These are phyloP conservation scores for Stentor coeruleus DNA, from an alignment of 73 alveolate species.

Conservation along the genomic window DNA sequence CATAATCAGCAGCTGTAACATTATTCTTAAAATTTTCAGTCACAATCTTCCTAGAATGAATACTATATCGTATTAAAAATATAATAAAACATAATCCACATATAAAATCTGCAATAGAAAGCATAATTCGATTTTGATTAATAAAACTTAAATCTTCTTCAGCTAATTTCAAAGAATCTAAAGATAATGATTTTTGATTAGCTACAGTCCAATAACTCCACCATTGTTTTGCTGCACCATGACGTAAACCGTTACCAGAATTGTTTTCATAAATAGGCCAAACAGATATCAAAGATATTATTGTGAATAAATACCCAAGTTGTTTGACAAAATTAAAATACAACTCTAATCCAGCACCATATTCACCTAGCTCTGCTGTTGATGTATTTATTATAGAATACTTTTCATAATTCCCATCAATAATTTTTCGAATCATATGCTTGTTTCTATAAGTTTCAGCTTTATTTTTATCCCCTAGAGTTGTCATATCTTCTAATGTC, in stretches of 20 bases:
- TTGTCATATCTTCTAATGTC: not conserved
- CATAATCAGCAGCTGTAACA: constrained; percentile 24
- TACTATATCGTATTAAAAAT: not conserved
- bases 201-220: not conserved
- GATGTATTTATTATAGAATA: not conserved
- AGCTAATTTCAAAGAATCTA: not conserved
- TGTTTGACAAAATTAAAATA: constrained; percentile 3
- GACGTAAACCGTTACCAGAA: not conserved
- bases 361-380: constrained; percentile 1
- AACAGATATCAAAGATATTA: not conserved
- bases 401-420: not conserved
- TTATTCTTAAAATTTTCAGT: not conserved
- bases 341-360: constrained; percentile 18
- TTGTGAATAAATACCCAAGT: not conserved
- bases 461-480: constrained; percentile 11
- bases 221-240: constrained; percentile 14
- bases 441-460: not conserved
- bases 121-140: not conserved
- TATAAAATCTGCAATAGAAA: not conserved
- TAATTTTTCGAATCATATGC: not conserved
- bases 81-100: not conserved
- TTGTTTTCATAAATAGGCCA: constrained; percentile 3
- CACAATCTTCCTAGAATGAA: not conserved
- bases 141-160: not conserved
- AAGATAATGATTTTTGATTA: not conserved